Conservation (phyloP, 768 basidiomycete genomes). For the Kondoa subrosea region DNA sequence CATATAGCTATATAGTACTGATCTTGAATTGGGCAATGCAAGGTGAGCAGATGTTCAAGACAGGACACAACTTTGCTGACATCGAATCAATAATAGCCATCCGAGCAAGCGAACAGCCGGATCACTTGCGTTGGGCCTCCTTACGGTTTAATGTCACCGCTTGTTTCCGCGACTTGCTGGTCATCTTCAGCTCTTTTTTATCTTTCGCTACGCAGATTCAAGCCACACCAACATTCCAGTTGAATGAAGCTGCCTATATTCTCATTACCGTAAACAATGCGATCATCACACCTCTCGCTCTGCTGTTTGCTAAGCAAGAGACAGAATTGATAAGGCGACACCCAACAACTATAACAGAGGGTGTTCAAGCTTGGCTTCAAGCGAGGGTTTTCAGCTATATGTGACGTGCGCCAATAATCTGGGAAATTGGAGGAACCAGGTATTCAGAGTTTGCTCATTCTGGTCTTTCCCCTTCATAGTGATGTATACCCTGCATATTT, state of each 20-base stretch:
- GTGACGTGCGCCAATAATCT: too few relatives aligned
- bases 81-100: too few relatives aligned
- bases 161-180: neutral
- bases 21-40: too few relatives aligned
- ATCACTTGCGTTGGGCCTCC: neutral
- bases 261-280: neutral
- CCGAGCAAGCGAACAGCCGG: neutral
- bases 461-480: too few relatives aligned
- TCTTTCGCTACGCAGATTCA: neutral
- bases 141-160: neutral
- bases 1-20: neutral
- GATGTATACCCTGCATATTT: too few relatives aligned
- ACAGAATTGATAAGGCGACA: neutral
- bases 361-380: neutral
- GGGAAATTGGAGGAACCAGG: too few relatives aligned
- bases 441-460: too few relatives aligned
- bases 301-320: neutral
- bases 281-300: neutral
- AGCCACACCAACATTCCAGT: neutral
- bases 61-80: too few relatives aligned
- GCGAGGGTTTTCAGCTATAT: neutral
- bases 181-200: neutral
- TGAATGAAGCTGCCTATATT: neutral
- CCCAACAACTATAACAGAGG: neutral
- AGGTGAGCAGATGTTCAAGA: too few relatives aligned